Conservation (phyloP, 2,329 filamentous ascomycete genomes). For the Aspergillus neoniger region DNA sequence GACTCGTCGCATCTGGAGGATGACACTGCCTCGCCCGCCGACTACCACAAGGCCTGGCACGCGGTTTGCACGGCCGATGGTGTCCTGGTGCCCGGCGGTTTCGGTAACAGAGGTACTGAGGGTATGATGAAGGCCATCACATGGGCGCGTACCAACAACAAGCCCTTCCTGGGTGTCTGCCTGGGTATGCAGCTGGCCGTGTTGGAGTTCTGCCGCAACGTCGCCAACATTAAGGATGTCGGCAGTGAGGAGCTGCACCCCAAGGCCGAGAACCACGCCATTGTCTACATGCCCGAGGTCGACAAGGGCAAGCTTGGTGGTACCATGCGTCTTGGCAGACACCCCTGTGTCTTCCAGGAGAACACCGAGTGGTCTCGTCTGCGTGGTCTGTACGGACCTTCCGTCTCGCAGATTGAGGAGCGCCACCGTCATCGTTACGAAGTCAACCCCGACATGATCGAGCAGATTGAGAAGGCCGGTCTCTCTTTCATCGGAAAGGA, state of each 20-base stretch:
- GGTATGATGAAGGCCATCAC: slow-evolving; percentile 88
- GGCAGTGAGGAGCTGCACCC: slow-evolving; percentile 59
- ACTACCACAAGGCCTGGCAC: slow-evolving; percentile 86
- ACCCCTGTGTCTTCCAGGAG: slow-evolving; percentile 72
- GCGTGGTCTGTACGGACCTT: slow-evolving; percentile 69
- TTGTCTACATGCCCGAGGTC: slow-evolving; percentile 93
- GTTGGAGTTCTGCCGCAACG: slow-evolving; percentile 79
- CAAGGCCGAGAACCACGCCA: slow-evolving; percentile 64
- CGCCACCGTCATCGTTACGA: slow-evolving; percentile 89
- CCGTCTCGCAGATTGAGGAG: slow-evolving; percentile 60
- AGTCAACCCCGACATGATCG: slow-evolving; percentile 78
- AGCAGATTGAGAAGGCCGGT: slow-evolving; percentile 66
- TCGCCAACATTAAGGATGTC: slow-evolving; percentile 64
- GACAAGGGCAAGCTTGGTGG: slow-evolving; percentile 75
- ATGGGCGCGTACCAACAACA: slow-evolving; percentile 80
- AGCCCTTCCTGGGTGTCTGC: slow-evolving; percentile 86
- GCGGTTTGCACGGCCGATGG: slow-evolving; percentile 66
- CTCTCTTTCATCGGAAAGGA: slow-evolving; percentile 79
- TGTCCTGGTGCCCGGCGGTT: slow-evolving; percentile 67
- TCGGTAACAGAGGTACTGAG: slow-evolving; percentile 77
- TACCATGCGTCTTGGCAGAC: slow-evolving; percentile 81
- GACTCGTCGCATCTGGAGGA: slow-evolving; percentile 83
- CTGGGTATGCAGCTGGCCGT: slow-evolving; percentile 92
- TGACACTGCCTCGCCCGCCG: slow-evolving; percentile 63
- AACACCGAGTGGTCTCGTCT: slow-evolving; percentile 77